A percentile compares a stretch with the other conserved stretches of the same genome.
Conservation (phyloP, 345 rosid genomes). For the Turritis glabra region DNA sequence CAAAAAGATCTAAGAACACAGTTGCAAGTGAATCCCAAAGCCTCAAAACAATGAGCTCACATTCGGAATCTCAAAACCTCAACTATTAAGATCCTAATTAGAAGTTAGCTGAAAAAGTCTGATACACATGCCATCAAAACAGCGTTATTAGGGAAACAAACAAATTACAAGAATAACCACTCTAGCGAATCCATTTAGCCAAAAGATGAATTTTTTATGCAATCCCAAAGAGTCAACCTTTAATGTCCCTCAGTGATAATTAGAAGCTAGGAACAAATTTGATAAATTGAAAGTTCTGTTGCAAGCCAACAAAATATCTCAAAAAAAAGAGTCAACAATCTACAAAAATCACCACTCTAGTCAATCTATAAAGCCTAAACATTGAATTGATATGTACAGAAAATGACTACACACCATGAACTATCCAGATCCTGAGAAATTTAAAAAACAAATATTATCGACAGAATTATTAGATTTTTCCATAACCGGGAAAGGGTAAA, state of each 20-base stretch:
- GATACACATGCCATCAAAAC: background rate
- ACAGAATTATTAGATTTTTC: background rate
- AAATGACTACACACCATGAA: constrained; percentile 1
- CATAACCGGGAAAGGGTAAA: background rate
- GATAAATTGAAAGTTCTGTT: background rate
- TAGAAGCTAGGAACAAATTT: background rate
- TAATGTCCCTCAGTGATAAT: no score
- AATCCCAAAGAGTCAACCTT: constrained; percentile 21
- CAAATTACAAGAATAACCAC: background rate
- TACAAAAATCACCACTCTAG: background rate
- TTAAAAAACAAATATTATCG: background rate
- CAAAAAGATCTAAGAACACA: background rate
- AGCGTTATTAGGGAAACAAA: background rate
- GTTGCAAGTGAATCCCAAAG: background rate
- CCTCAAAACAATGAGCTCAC: constrained; percentile 22
- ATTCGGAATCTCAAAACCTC: constrained; percentile 5
- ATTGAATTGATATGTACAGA: constrained; percentile 11
- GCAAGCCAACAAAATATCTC: constrained; percentile 6
- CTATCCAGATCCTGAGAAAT: background rate
- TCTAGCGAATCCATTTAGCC: background rate
- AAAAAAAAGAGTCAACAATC: constrained; percentile 12
- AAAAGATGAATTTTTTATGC: background rate
- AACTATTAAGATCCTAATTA: background rate
- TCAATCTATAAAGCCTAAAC: background rate
- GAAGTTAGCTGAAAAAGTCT: background rate